These are phyloP conservation scores for Leptoxyphium fumago DNA, from an alignment of 2,329 filamentous ascomycete species.

Conservation along the genomic window DNA sequence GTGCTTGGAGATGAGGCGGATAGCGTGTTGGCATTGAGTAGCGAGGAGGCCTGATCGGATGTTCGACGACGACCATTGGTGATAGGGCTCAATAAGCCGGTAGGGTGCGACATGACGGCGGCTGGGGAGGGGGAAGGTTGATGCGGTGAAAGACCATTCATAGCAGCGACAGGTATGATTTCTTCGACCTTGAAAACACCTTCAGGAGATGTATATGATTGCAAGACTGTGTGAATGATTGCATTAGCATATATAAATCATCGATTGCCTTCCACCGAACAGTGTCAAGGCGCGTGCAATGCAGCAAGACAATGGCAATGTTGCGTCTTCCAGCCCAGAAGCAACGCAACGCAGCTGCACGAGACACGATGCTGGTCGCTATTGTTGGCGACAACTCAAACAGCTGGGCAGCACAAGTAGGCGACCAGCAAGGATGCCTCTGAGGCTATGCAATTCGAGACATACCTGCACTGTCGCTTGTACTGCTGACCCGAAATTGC, in stretches of 20 bases:
- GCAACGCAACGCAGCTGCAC: background rate
- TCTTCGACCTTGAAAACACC: slow-evolving; percentile 4
- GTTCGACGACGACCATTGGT: slow-evolving; percentile 3
- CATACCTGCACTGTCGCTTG: slow-evolving; percentile 3
- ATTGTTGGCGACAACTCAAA: background rate
- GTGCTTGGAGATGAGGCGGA: slow-evolving; percentile 1
- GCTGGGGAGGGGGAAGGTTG: background rate
- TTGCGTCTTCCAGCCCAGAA: background rate
- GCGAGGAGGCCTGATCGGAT: slow-evolving; percentile 4
- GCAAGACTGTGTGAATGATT: background rate
- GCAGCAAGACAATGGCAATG: slow-evolving; percentile 1
- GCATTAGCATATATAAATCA: background rate
- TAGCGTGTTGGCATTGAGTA: slow-evolving; percentile 1
- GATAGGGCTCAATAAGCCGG: slow-evolving; percentile 6
- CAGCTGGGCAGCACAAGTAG: background rate
- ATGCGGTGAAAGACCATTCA: slow-evolving; percentile 5
- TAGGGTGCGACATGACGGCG: slow-evolving; percentile 2
- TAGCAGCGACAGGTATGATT: slow-evolving; percentile 3
- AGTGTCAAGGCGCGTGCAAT: slow-evolving; percentile 1
- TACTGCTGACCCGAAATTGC: slow-evolving; percentile 4
- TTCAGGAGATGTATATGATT: background rate
- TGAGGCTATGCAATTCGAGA: background rate
- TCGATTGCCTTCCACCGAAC: background rate
- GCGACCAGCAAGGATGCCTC: background rate
- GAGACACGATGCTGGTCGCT: background rate